Conservation (phyloP, 2,329 filamentous ascomycete genomes). For the Colletotrichum liriopes region DNA sequence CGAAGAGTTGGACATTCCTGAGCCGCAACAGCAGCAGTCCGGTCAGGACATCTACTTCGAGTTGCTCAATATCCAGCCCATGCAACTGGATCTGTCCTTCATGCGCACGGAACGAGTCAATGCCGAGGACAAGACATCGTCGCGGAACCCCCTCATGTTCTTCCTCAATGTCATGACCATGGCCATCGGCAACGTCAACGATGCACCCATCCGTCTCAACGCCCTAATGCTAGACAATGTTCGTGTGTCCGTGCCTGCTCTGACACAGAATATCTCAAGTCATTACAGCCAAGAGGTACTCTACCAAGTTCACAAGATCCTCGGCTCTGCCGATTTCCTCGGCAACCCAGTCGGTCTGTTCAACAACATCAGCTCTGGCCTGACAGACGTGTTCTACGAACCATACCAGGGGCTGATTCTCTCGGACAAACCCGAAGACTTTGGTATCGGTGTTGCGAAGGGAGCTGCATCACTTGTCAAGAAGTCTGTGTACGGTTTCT, state of each 20-base stretch:
- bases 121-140: conserved; percentile 92
- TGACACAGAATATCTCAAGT: conserved; percentile 88
- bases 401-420: conserved; percentile 98
- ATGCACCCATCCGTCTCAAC: conserved; percentile 94
- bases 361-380: conserved; percentile 97
- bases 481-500: conserved; percentile 98
- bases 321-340: conserved; percentile 97
- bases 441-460: conserved; percentile 95
- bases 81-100: conserved; percentile 97
- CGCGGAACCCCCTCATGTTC: conserved; percentile 96
- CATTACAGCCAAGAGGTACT: conserved; percentile 98
- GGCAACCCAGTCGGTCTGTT: conserved; percentile 98
- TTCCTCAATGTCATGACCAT: conserved; percentile 99
- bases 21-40: conserved; percentile 86
- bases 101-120: conserved; percentile 98
- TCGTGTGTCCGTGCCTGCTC: conserved; percentile 86
- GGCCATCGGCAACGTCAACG: conserved; percentile 99
- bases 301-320: conserved; percentile 96
- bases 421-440: conserved; percentile 94
- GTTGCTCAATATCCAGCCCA: conserved; percentile 95
- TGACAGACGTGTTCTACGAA: conserved; percentile 99
- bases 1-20: conserved; percentile 90
- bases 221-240: conserved; percentile 96
- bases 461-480: conserved; percentile 98
- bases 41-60: conserved; percentile 99